Base-by-base conservation (phyloP, 805 yeast species). In the Candida suzukii region DNA sequence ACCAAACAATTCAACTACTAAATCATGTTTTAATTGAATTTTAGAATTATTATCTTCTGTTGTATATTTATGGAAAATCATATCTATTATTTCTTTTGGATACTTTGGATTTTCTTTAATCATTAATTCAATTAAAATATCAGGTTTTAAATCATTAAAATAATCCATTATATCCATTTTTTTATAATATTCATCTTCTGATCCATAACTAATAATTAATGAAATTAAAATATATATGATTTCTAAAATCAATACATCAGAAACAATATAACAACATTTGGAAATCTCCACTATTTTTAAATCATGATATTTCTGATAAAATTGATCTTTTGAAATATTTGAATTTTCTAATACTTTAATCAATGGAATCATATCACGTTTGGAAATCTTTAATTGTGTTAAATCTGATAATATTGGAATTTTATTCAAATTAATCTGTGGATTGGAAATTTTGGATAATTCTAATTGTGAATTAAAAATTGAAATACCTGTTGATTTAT, bases 1-100 rank as follows among this genome's bases (percentile, higher is more conserved):
- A 3, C 56, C 54, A 42, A 40, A 52, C n/a, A 48, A 26, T 19
- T 46, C 43, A 9, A 56, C 48, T 1, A 57, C 39, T 22, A 44
- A 39, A 9, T 37, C 32, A 41, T 56, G 47, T 16, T 42, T 26
- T 20, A 56, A 36, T 2, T 20, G 16, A 24, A 24, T 38, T 31
- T 24, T 49, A 42, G n/a, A 48, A 48, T 14, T 50, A 41, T 6
- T 45, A 37, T 2, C 50, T 40, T 7, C 38, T 17, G 18, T 25
- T 11, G 42, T 46, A 40, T 42, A 46, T 18, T 39, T 43, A 11
- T 36, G 24, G 11, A 46, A 20, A 9, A 48, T 47, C 35, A 37
- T 30, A 7, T 44, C 45, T 16, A 45, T 30, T 18, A 51, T 35
- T 17, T 35, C 38, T 8, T 3, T 13, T 4, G 31, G 38, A 4